phyloP scores from a whole-genome alignment of 1,139 yeast species.

The Scheffersomyces segobiensis region DNA sequence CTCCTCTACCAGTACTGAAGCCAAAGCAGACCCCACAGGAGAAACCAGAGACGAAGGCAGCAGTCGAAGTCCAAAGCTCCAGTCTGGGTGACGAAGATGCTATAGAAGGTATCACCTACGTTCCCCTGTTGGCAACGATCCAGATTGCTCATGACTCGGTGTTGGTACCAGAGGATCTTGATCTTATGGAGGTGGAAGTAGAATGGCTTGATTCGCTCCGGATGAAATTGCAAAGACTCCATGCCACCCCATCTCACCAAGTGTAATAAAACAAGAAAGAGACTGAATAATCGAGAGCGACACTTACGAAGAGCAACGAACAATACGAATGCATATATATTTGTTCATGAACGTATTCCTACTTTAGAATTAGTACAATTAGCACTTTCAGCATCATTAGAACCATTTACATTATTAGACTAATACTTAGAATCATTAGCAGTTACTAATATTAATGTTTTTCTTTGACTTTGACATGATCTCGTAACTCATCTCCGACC shows the following conservation, averaged over 20 bases:
- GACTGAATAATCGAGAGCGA: neutral
- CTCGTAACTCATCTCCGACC: neutral
- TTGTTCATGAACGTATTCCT: neutral
- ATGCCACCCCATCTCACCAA: neutral
- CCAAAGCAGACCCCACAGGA: neutral
- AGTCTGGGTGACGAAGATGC: conserved; percentile 1
- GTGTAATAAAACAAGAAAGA: neutral
- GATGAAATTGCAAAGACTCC: conserved; percentile 7
- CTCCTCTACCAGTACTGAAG: conserved; percentile 5
- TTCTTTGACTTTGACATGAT: neutral
- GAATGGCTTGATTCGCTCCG: conserved; percentile 29
- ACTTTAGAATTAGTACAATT: neutral
- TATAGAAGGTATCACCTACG: conserved; percentile 9
- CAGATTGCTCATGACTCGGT: conserved; percentile 21
- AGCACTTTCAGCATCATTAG: neutral
- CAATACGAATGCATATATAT: neutral
- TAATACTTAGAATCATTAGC: neutral
- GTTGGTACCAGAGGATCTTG: conserved; percentile 23
- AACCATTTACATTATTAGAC: neutral
- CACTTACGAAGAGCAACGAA: neutral
- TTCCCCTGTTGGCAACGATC: conserved; percentile 12
- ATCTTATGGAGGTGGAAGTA: conserved; percentile 26
- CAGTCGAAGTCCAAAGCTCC: neutral
- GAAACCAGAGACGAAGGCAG: neutral
- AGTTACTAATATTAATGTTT: neutral